Evolutionary conservation across 495 filamentous ascomycete genomes (phyloP), one percentile per base, ranked within the genome.

Genomic region (Aspergillus avenaceus): DNA sequence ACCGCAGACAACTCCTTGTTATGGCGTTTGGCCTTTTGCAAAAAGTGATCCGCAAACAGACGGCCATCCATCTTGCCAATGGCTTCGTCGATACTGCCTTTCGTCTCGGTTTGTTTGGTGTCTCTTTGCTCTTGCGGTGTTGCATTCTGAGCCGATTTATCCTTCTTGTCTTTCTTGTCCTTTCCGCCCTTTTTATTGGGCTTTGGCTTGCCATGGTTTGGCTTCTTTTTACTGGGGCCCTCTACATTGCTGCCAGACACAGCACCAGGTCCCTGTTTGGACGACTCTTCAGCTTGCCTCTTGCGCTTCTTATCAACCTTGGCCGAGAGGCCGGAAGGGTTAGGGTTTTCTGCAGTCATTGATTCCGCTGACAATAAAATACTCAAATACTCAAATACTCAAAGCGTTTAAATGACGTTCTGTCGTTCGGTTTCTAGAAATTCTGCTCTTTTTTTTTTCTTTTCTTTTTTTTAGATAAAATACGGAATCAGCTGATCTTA

Each of bases 11-110:
- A 62, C 38, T 91, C 81, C 28, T 82, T 84, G 24, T 88, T 85
- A 55, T 88, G 91, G n/a, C 83, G 78, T 56, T 79, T 82, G 31
- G 84, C 84, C 58, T 85, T 81, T 60, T 92, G 83, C n/a, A 82
- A 84, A 50, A 96, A 68, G 63, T 95, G 83, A 65, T 97, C 93
- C 0, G 91, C 87, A n/a, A 96, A 65, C 28, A 97, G 71, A 47
- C 80, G 78, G 41, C 79, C 84, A 54, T 96, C 87, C 84, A 98
- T 88, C 27, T 81, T 77, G 23, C 82, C 81, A 63, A 97, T 89
- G 0, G 86, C 84, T 54, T 79, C 79, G 65, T 97, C 92, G 48
- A 96, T 68, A n/a, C 83, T 81, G n/a, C 67, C 65, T 45, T 76
- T 70, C n/a, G 73, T 65, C 49, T 86, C 78, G 9, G 79, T 56